These are phyloP conservation scores for Eurotiales sp. DNA, from an alignment of 2,329 filamentous ascomycete species.

Conservation along the genomic window DNA sequence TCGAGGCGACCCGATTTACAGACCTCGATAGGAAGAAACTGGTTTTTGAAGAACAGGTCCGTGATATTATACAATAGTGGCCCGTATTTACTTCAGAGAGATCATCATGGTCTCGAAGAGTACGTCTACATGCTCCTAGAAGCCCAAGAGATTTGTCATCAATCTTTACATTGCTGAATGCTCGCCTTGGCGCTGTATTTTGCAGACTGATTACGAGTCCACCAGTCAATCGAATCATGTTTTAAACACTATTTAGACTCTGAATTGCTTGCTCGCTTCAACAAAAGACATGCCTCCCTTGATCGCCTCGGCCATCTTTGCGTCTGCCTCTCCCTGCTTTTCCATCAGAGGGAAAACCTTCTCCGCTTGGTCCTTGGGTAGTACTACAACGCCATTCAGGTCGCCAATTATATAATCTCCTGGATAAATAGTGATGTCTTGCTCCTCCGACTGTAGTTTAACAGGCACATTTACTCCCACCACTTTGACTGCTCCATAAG, in stretches of 20 bases:
- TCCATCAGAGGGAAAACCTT: background rate
- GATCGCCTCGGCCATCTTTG: background rate
- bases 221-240: no score
- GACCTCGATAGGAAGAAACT: no score
- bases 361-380: conserved; percentile 16
- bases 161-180: no score
- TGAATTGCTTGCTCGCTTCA: background rate
- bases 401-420: conserved; percentile 36
- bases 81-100: no score
- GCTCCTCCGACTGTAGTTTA: conserved; percentile 23
- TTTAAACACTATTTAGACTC: background rate
- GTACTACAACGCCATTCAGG: conserved; percentile 19
- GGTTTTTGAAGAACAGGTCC: no score
- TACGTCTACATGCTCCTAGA: no score
- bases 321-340: background rate
- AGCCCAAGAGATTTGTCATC: no score
- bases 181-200: no score
- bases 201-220: no score
- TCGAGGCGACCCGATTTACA: no score
- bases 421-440: conserved; percentile 27
- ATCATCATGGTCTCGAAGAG: no score
- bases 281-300: background rate
- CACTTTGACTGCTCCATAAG: conserved; percentile 32
- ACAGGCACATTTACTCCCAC: conserved; percentile 34
- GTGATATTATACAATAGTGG: no score